These are phyloP conservation scores for Saturnispora mendoncae DNA, from an alignment of 805 yeast species.

Conservation along the genomic window DNA sequence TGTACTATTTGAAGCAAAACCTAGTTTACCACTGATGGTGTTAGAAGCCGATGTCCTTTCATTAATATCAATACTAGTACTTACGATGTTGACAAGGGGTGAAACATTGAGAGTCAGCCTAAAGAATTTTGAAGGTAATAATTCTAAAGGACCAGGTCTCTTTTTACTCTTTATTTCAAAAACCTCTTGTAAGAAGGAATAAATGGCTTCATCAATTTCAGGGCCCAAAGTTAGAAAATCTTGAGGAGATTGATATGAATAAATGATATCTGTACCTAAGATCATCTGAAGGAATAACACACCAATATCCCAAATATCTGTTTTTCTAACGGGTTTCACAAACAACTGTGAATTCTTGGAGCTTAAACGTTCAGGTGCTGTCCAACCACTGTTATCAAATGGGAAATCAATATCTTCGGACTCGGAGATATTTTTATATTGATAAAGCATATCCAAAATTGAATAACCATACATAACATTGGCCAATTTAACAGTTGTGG, in stretches of 20 bases:
- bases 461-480: slow-evolving; percentile 53
- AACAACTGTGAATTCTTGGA: slow-evolving; percentile 19
- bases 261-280: slow-evolving; percentile 47
- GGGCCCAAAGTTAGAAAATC: slow-evolving; percentile 44
- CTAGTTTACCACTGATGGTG: no score
- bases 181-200: slow-evolving; percentile 58
- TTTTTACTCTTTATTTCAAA: slow-evolving; percentile 57
- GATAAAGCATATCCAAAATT: slow-evolving; percentile 31
- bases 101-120: slow-evolving; percentile 52
- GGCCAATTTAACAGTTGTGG: slow-evolving; percentile 48
- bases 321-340: slow-evolving; percentile 56
- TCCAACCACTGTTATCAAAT: slow-evolving; percentile 43
- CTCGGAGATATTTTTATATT: slow-evolving; percentile 25
- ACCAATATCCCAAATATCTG: slow-evolving; percentile 93
- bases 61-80: background rate
- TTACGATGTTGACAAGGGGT: slow-evolving; percentile 16
- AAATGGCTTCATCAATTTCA: slow-evolving; percentile 43
- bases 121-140: slow-evolving; percentile 74
- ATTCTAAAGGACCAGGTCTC: slow-evolving; percentile 76
- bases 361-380: slow-evolving; percentile 63
- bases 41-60: background rate
- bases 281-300: slow-evolving; percentile 62
- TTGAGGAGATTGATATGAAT: slow-evolving; percentile 49
- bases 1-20: background rate
- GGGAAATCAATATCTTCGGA: slow-evolving; percentile 21